A percentile compares a stretch with the other conserved stretches of the same genome.
Conservation (phyloP, 2,329 filamentous ascomycete genomes). For the Eurotiales sp. region DNA sequence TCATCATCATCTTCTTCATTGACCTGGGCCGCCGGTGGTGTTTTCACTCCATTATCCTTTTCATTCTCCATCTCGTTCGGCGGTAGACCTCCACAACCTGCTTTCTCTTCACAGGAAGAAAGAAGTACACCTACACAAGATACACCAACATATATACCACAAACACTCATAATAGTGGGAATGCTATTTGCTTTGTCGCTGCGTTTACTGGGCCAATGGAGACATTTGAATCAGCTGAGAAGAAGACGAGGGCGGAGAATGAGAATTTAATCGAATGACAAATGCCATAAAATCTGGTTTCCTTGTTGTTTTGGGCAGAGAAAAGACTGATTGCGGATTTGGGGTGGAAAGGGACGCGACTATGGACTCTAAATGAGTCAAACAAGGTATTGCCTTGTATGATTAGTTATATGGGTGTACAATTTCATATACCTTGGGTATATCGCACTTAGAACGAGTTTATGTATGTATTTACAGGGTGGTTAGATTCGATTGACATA, state of each 20-base stretch:
- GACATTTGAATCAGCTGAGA: constrained; percentile 1
- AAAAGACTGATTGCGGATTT: no score
- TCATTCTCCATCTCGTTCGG: constrained; percentile 9
- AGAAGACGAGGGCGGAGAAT: neutral
- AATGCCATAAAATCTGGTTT: no score
- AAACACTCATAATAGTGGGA: constrained; percentile 30
- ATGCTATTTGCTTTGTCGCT: constrained; percentile 29
- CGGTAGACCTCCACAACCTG: neutral
- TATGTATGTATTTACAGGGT: no score
- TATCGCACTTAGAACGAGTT: no score
- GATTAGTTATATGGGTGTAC: no score
- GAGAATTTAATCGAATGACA: no score
- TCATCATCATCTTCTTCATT: constrained; percentile 27
- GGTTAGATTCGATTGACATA: no score
- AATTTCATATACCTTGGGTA: no score
- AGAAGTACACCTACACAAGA: constrained; percentile 3
- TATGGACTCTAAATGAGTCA: neutral
- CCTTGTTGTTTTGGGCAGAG: neutral
- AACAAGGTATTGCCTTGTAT: neutral
- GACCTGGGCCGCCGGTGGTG: constrained; percentile 26
- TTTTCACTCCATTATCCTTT: constrained; percentile 25
- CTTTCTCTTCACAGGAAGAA: neutral
- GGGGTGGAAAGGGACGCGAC: no score
- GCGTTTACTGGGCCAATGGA: constrained; percentile 17
- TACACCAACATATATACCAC: constrained; percentile 26